These are phyloP conservation scores for Cunninghamia lanceolata DNA, from an alignment of 75 land plant genomes.

Conservation along the genomic window DNA sequence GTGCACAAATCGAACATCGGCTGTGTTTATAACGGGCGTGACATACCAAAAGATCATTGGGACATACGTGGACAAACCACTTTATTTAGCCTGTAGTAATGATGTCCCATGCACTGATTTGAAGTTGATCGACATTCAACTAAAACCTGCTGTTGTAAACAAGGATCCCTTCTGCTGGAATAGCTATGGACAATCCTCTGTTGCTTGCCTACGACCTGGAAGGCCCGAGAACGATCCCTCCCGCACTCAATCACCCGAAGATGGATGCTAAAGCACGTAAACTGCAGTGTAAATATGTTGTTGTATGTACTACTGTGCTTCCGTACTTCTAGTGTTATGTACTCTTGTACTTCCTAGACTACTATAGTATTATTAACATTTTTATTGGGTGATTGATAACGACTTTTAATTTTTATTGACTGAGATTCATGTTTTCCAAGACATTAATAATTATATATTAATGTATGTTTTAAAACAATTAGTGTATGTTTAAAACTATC, in stretches of 20 bases:
- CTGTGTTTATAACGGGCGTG: constrained; percentile 56
- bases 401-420: too few relatives aligned
- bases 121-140: constrained; percentile 37
- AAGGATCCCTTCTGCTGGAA: constrained; percentile 44
- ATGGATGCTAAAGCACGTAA: too few relatives aligned
- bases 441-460: too few relatives aligned
- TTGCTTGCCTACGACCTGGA: constrained; percentile 29
- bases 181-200: constrained; percentile 48
- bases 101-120: constrained; percentile 63
- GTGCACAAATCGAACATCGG: constrained; percentile 62
- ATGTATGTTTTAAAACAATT: too few relatives aligned
- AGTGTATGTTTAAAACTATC: too few relatives aligned
- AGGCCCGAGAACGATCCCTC: neutral
- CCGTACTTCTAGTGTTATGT: too few relatives aligned
- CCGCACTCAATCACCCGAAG: neutral
- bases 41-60: constrained; percentile 54
- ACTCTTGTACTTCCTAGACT: too few relatives aligned
- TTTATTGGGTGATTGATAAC: too few relatives aligned
- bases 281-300: too few relatives aligned
- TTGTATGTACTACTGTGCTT: too few relatives aligned
- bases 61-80: constrained; percentile 44
- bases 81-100: constrained; percentile 76
- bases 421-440: too few relatives aligned
- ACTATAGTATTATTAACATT: too few relatives aligned
- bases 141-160: constrained; percentile 18